Base-by-base conservation (phyloP, 805 yeast species). In the Spathaspora gorwiae region DNA sequence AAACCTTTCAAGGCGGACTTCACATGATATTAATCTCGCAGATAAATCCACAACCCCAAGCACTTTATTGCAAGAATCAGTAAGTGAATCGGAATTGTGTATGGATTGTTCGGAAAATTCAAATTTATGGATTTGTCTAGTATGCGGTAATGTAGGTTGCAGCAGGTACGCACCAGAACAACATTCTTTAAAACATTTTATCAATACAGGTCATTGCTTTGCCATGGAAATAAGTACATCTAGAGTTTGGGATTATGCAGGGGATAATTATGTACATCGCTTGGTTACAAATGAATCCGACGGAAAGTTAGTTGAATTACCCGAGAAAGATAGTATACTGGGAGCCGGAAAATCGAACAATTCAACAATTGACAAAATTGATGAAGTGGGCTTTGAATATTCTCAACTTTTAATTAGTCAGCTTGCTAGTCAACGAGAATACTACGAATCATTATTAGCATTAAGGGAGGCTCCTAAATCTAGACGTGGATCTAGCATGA, bases 211-310 rank as follows among this genome's bases (percentile, higher is more conserved):
- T 6, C 97, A 90, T 62, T 87, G 96, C 55, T 90, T 87, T 66
- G 86, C 96, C 0, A 89, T 90, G 96, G 96, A 90, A 57, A 70
- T 87, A 39, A 65, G 73, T 9, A 79, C 95, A 0, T 94, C 90
- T 49, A 71, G 97, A 35, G 96, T 90, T 1, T 90, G 97, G 97
- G 97, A 90, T 61, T 90, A 90, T 60, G 90, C 90, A 0, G 90
- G 90, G 2, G 97, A 90, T 59, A 82, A 81, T 51, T 90, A 90
- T 61, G 97, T 90, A 8, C 97, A 90, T 62, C 64, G 97, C 41
- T 66, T 90, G 37, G 76, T 90, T 4, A 88, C 90, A 49, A 89
- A 87, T 62, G 90, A 87, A 60, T 74, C 84, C 0, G 97, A 90
- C 60, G 97, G 97, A 0, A 90, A 90, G 54, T 64, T 90, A 30